Evolutionary conservation across 148 eudicot species (phyloP).

Genomic region (Nyssa sinensis): DNA sequence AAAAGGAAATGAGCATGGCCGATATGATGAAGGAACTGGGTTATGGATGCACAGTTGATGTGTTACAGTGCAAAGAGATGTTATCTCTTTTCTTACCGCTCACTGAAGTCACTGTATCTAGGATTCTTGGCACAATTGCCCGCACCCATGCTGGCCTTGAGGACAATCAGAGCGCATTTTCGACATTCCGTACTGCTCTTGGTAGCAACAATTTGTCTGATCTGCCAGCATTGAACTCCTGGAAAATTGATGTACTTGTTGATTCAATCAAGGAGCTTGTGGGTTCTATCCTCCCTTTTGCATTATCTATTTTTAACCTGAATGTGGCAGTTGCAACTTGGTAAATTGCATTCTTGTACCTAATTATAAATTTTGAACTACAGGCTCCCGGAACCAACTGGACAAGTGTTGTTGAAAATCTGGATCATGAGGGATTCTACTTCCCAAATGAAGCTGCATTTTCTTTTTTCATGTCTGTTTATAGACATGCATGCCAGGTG

Average conservation of each 20-base stretch:
- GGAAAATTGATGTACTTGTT: slow-evolving; percentile 75
- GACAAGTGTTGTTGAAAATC: slow-evolving; percentile 66
- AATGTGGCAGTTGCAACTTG: background rate
- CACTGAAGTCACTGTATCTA: slow-evolving; percentile 67
- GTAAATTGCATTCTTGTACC: background rate
- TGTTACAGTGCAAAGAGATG: slow-evolving; percentile 78
- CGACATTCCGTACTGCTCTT: slow-evolving; percentile 70
- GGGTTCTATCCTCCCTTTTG: slow-evolving; percentile 31
- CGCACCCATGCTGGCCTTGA: slow-evolving; percentile 64
- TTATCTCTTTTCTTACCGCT: slow-evolving; percentile 71
- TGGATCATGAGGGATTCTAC: slow-evolving; percentile 93
- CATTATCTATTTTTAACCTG: background rate
- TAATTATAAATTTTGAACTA: slow-evolving; percentile 17
- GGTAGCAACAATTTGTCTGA: slow-evolving; percentile 51
- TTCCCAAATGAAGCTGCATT: slow-evolving; percentile 73
- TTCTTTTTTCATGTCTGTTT: slow-evolving; percentile 72
- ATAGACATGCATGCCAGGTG: slow-evolving; percentile 32
- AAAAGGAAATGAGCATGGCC: slow-evolving; percentile 79
- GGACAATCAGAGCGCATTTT: slow-evolving; percentile 50
- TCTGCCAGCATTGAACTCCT: slow-evolving; percentile 56
- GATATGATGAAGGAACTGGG: slow-evolving; percentile 89
- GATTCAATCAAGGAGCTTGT: slow-evolving; percentile 90
- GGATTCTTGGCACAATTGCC: slow-evolving; percentile 69
- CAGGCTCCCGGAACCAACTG: slow-evolving; percentile 91
- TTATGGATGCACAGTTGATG: slow-evolving; percentile 75